Evolutionary conservation across 2,329 filamentous ascomycete species (phyloP).

Genomic region (Botrytis elliptica): DNA sequence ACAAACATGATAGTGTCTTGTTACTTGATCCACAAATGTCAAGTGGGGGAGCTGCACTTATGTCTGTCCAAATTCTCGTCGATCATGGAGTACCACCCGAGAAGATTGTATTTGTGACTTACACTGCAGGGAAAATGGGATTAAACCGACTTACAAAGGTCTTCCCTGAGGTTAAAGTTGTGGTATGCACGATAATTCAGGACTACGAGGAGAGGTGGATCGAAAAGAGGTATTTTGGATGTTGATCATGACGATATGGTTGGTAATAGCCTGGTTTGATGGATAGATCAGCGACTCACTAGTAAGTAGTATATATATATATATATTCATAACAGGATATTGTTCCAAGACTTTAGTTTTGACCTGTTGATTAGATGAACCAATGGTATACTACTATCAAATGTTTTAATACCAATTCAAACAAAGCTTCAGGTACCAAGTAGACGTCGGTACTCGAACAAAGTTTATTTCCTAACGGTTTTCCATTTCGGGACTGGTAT

Average conservation of each 20-base stretch:
- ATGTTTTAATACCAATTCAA: not conserved
- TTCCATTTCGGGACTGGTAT: not conserved
- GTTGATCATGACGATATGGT: conserved; percentile 47
- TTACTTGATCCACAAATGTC: conserved; percentile 94
- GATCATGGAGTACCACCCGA: conserved; percentile 87
- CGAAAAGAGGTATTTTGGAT: conserved; percentile 87
- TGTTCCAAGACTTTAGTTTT: not conserved
- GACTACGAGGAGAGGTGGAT: conserved; percentile 88
- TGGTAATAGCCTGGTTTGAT: not conserved
- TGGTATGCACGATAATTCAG: conserved; percentile 77
- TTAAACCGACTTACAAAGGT: conserved; percentile 83
- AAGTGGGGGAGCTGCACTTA: conserved; percentile 78
- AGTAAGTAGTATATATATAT: not conserved
- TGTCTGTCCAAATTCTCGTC: conserved; percentile 94
- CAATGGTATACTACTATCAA: not conserved
- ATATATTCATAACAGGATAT: not conserved
- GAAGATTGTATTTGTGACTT: conserved; percentile 88
- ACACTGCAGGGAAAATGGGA: conserved; percentile 81
- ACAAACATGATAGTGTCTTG: conserved; percentile 74
- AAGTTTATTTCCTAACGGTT: not conserved
- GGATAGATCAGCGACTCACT: not conserved
- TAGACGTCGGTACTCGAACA: not conserved
- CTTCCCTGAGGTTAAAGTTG: conserved; percentile 82
- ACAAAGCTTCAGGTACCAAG: not conserved
- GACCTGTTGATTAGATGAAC: not conserved